A percentile compares a stretch with the other conserved stretches of the same genome.
These are phyloP conservation scores for Lodderomyces oxycetoniae DNA, from an alignment of 1,139 yeast species.

Conservation along the genomic window DNA sequence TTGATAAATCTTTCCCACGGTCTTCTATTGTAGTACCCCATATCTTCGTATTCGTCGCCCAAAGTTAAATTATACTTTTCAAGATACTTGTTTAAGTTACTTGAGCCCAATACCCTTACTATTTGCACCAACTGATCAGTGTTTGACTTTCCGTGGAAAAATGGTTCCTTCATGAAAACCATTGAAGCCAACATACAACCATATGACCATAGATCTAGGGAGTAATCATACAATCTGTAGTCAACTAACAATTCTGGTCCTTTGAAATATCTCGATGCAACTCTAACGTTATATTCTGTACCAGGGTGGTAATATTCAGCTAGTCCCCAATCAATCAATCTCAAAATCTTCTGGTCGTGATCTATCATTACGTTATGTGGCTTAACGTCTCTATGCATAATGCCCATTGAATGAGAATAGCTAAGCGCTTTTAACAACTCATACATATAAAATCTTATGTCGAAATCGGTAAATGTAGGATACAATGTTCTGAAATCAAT, in stretches of 20 bases:
- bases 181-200: slow-evolving; percentile 99
- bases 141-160: slow-evolving; percentile 94
- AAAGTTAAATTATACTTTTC: slow-evolving; percentile 71
- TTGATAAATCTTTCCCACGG: slow-evolving; percentile 87
- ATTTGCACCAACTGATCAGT: slow-evolving; percentile 95
- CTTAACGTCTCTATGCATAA: slow-evolving; percentile 97
- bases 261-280: slow-evolving; percentile 95
- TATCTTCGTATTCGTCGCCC: slow-evolving; percentile 77
- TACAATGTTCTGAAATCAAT: slow-evolving; percentile 86
- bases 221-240: slow-evolving; percentile 88
- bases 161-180: slow-evolving; percentile 93
- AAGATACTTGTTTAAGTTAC: slow-evolving; percentile 68
- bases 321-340: slow-evolving; percentile 97
- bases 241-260: slow-evolving; percentile 97
- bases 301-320: slow-evolving; percentile 97
- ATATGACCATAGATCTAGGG: slow-evolving; percentile 92
- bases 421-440: slow-evolving; percentile 88
- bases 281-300: slow-evolving; percentile 92
- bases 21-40: slow-evolving; percentile 74
- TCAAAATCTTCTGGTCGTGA: slow-evolving; percentile 63
- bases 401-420: slow-evolving; percentile 94
- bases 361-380: slow-evolving; percentile 99
- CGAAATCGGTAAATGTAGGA: slow-evolving; percentile 81
- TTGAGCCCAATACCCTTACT: slow-evolving; percentile 89
- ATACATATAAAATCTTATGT: slow-evolving; percentile 82